Evolutionary conservation across 805 yeast species (phyloP).

Genomic region (Spathaspora hagerdaliae): DNA sequence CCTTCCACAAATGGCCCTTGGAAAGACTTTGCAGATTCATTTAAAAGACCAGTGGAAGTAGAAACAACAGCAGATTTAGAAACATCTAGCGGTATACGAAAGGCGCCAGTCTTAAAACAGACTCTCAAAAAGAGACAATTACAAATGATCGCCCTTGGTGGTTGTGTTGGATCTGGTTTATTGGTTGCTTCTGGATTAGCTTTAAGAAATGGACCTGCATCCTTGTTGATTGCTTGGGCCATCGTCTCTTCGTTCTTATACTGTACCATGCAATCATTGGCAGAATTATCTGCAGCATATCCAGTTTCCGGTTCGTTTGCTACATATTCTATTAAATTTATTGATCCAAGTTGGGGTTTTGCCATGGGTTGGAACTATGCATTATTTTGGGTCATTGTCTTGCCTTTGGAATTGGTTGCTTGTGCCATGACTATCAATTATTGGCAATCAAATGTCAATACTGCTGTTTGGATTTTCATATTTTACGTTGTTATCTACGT

Average conservation of each 20-base stretch:
- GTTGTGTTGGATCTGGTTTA: conserved; percentile 40
- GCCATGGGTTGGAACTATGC: conserved; percentile 46
- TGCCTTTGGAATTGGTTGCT: conserved; percentile 42
- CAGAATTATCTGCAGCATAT: conserved; percentile 35
- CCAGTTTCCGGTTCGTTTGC: conserved; percentile 42
- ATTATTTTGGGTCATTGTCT: conserved; percentile 40
- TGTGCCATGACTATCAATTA: conserved; percentile 37
- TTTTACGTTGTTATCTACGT: conserved; percentile 34
- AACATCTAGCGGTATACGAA: conserved; percentile 1
- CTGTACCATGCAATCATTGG: conserved; percentile 41
- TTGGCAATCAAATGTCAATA: conserved; percentile 36
- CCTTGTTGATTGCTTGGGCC: conserved; percentile 28
- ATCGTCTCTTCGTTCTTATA: conserved; percentile 37
- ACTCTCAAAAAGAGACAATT: conserved; percentile 28
- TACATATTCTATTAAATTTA: conserved; percentile 35
- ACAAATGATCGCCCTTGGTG: conserved; percentile 39
- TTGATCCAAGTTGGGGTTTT: conserved; percentile 43
- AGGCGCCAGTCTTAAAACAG: conserved; percentile 13
- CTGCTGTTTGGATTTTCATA: conserved; percentile 39
- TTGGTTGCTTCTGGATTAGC: conserved; percentile 39
- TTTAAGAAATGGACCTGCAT: conserved; percentile 26
- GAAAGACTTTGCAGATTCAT: conserved; percentile 25
- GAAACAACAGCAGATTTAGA: conserved; percentile 9
- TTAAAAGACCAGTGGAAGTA: conserved; percentile 21
- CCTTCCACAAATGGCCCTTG: conserved; percentile 11